A percentile compares a stretch with the other conserved stretches of the same genome.
phyloP scores from a whole-genome alignment of 805 yeast genomes.

The Ogataea degrootiae region DNA sequence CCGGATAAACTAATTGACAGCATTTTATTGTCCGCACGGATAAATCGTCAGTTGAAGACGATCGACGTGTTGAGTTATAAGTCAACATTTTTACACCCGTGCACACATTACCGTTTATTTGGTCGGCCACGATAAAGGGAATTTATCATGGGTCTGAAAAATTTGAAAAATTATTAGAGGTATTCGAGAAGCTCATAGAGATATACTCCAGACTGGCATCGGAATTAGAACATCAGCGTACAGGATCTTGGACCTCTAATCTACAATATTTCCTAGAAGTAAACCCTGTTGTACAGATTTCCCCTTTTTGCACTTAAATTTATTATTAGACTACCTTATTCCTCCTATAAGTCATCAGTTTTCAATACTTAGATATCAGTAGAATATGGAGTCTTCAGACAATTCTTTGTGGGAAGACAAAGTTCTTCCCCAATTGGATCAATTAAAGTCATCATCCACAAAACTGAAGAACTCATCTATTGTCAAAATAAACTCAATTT shows the following conservation, averaged over 20 bases:
- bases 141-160: neutral
- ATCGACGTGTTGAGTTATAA: too few species aligned
- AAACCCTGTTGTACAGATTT: too few species aligned
- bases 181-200: neutral
- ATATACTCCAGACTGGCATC: neutral
- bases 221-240: too few species aligned
- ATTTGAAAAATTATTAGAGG: neutral
- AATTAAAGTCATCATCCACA: conserved; percentile 30
- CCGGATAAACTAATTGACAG: too few species aligned
- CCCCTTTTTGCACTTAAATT: too few species aligned
- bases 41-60: too few species aligned
- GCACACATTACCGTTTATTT: neutral
- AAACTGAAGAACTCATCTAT: conserved; percentile 33
- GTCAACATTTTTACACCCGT: neutral
- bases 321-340: too few species aligned
- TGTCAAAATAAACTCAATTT: conserved; percentile 25
- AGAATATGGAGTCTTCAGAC: conserved; percentile 1
- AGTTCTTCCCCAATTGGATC: conserved; percentile 13
- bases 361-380: neutral
- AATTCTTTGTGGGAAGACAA: conserved; percentile 4
- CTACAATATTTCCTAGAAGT: too few species aligned
- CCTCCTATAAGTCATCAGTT: neutral
- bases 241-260: too few species aligned
- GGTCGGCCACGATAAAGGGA: neutral
- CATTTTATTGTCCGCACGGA: too few species aligned